A percentile compares a stretch with the other conserved stretches of the same genome.
phyloP scores from a whole-genome alignment of 1,284 basidiomycete species.

The Abortiporus biennis region DNA sequence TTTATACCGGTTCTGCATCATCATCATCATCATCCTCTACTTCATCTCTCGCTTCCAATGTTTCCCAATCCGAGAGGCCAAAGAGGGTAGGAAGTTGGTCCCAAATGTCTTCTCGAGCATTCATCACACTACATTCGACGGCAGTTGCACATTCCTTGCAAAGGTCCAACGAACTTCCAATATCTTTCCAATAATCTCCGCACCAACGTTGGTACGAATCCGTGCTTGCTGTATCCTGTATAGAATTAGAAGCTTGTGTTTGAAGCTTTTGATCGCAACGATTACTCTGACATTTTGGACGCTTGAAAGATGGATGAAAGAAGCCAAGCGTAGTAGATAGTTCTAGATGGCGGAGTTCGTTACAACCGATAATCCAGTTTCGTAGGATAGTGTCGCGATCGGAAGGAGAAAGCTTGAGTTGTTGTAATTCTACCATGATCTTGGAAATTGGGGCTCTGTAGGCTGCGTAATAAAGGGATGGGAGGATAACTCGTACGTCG shows the following conservation, averaged over 20 bases:
- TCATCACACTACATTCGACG: constrained; percentile 3
- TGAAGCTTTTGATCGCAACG: constrained; percentile 2
- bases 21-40: background rate
- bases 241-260: background rate
- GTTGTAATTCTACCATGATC: constrained; percentile 7
- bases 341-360: constrained; percentile 9
- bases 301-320: constrained; percentile 8
- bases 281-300: constrained; percentile 7
- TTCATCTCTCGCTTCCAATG: constrained; percentile 3
- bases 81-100: constrained; percentile 4
- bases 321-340: constrained; percentile 10
- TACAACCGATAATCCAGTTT: constrained; percentile 12
- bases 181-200: background rate
- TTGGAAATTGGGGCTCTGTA: constrained; percentile 7
- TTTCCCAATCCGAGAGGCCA: constrained; percentile 5
- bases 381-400: constrained; percentile 6
- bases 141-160: constrained; percentile 1
- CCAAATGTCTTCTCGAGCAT: constrained; percentile 2
- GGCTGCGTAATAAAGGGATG: constrained; percentile 11
- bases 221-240: background rate
- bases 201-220: constrained; percentile 8
- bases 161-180: constrained; percentile 3
- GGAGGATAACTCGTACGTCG: constrained; percentile 11
- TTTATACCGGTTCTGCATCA: background rate
- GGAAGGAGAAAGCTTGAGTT: constrained; percentile 5